Conservation (phyloP, 2,329 filamentous ascomycete species). For the Trichocomaceae sp. region DNA sequence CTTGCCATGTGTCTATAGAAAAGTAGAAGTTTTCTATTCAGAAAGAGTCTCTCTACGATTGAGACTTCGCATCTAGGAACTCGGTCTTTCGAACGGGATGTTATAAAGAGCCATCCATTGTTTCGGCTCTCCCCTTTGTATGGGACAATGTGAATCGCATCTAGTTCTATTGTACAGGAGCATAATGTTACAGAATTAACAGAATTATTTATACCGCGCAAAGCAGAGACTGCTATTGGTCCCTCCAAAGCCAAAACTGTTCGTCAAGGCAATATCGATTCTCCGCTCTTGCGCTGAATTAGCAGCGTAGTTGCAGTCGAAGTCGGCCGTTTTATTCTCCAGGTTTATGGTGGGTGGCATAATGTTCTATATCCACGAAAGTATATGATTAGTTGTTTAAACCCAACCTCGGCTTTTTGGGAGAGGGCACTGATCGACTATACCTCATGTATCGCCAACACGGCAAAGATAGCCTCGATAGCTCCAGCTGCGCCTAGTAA, state of each 20-base stretch:
- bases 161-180: slow-evolving; percentile 5
- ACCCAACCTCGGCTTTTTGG: background rate
- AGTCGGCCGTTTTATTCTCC: slow-evolving; percentile 55
- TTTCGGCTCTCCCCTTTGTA: too few relatives aligned
- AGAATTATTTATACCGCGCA: slow-evolving; percentile 20
- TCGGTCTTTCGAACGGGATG: background rate
- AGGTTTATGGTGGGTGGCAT: slow-evolving; percentile 87
- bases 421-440: background rate
- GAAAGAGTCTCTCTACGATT: too few relatives aligned
- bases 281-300: slow-evolving; percentile 60
- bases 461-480: slow-evolving; percentile 78
- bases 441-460: slow-evolving; percentile 73
- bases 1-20: too few relatives aligned
- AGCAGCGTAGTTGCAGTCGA: slow-evolving; percentile 81
- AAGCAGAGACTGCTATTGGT: slow-evolving; percentile 91
- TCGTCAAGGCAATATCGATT: slow-evolving; percentile 73
- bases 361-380: slow-evolving; percentile 50
- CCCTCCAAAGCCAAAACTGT: slow-evolving; percentile 96
- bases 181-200: slow-evolving; percentile 10
- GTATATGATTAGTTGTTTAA: background rate
- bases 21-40: background rate
- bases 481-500: slow-evolving; percentile 86
- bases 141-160: background rate
- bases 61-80: background rate
- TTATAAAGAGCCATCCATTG: too few relatives aligned